Evolutionary conservation across 148 eudicot genomes (phyloP), one percentile per base, ranked within the genome.

Genomic region (Chenopodium formosanum): DNA sequence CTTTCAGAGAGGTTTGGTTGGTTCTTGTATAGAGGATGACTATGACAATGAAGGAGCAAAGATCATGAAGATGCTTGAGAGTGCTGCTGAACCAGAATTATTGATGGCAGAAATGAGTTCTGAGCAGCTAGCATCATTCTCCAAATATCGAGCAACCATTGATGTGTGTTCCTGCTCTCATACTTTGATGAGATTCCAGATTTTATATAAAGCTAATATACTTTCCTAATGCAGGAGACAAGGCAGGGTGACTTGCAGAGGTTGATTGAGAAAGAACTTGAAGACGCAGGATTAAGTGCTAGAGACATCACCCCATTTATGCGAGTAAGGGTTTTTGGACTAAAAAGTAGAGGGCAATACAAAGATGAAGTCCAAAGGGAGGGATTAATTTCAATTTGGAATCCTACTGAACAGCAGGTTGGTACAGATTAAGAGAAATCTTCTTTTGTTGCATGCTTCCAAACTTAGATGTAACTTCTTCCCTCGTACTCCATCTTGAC

Each of bases 361-460:
- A 69, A 66, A 82, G 78, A 75, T 40, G 71, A 85, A 73, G 79
- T 84, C 52, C 79, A 85, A 34, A 68, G 78, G 62, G 86, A 89
- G 75, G 99, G 99, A 71, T 88, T 95, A 82, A 81, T 95, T 83
- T 94, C 98, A 77, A 91, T 95, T 75, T 95, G 99, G 99, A 94
- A 91, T 75, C 99, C 99, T 29, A 88, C 92, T 11, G 97, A 92
- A 85, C 85, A 88, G 74, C 97, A 92, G 97, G 99, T 91, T 73
- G 60, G 70, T 50, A 74, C 63, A 74, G 19, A 52, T 2, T n/a
- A 29, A 32, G 52, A 80, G 47, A 70, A 60, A 56, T 48, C 1
- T 50, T 76, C 19, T 29, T 68, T 52, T 37, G 62, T 23, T 65
- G 16, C 80, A 31, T 23, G 73, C 44, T 32, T 74, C 81, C 4